Conservation (phyloP, 1,139 yeast species). For the Scheffersomyces quercinus region DNA sequence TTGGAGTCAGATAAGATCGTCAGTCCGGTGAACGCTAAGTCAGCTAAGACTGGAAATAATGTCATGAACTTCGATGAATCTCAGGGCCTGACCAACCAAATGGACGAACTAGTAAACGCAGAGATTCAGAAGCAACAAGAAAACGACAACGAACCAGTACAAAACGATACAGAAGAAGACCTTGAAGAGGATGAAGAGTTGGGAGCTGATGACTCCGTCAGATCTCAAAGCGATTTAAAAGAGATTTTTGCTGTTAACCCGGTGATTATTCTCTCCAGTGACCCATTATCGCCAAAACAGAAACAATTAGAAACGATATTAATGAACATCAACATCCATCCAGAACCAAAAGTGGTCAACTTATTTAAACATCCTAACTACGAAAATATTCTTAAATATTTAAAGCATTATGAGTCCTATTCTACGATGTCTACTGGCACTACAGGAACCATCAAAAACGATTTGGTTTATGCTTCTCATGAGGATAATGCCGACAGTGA, state of each 20-base stretch:
- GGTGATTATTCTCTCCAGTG: slow-evolving; percentile 23
- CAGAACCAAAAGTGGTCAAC: slow-evolving; percentile 32
- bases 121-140: background rate
- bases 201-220: slow-evolving; percentile 1
- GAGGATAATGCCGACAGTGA: slow-evolving; percentile 8
- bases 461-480: slow-evolving; percentile 7
- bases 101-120: background rate
- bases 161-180: slow-evolving; percentile 1
- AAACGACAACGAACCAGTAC: background rate
- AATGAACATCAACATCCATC: slow-evolving; percentile 25
- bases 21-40: slow-evolving; percentile 1
- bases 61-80: background rate
- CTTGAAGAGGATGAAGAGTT: slow-evolving; percentile 3
- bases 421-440: background rate
- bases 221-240: slow-evolving; percentile 23
- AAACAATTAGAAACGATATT: slow-evolving; percentile 22
- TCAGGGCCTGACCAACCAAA: background rate
- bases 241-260: slow-evolving; percentile 33
- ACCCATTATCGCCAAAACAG: slow-evolving; percentile 18
- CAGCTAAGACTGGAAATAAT: background rate
- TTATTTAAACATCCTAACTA: slow-evolving; percentile 35
- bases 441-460: slow-evolving; percentile 8
- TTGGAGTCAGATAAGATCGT: slow-evolving; percentile 2
- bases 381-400: slow-evolving; percentile 23
- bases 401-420: slow-evolving; percentile 20